Base-by-base conservation (phyloP, 2,329 filamentous ascomycete genomes). In the Pseudocercospora fuligena region DNA sequence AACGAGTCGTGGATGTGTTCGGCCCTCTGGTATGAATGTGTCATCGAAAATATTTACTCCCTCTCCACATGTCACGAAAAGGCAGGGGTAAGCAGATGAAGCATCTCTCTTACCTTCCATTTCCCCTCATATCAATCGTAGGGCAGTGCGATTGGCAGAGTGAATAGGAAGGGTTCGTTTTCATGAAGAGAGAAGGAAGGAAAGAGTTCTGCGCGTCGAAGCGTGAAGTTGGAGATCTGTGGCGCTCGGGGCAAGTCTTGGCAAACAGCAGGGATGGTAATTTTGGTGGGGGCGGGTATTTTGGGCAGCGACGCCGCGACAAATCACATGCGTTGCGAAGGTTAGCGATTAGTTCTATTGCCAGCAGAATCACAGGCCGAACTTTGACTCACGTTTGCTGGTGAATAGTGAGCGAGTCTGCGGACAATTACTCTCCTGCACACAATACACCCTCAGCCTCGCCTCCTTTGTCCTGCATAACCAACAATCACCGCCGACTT, bases 91-190 rank as follows among this genome's bases (percentile, higher is more conserved):
- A 88, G 85, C 83, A 81, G 83, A 85, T 83, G 79, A 68, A 70
- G 71, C 79, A 76, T 84, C 81, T 72, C 70, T 88, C 87, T 89
- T 73, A 86, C 87, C 86, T 87, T 84, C 87, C 86, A 78, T 89
- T 89, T 89, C 88, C 88, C 88, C 87, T 89, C 88, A 85, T 84
- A 79, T 81, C 82, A 84, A 83, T 82, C 85, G 87, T 83, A 81
- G 85, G 60, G 63, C 71, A 78, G 79, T 79, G 82, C 82, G 78
- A 82, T 85, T 85, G 82, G 82, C 84, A 87, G 87, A 89, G 87
- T 89, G 87, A 89, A 89, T 89, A 88, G 85, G 86, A 79, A 81
- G 80, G 80, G 78, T 73, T 73, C 71, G 74, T 78, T 82, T 82
- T 78, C 77, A 74, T 79, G 72, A 71, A 74, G 72, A 75, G 72